phyloP scores from a whole-genome alignment of 1,284 basidiomycete species.

The Porogramme epimiltina region DNA sequence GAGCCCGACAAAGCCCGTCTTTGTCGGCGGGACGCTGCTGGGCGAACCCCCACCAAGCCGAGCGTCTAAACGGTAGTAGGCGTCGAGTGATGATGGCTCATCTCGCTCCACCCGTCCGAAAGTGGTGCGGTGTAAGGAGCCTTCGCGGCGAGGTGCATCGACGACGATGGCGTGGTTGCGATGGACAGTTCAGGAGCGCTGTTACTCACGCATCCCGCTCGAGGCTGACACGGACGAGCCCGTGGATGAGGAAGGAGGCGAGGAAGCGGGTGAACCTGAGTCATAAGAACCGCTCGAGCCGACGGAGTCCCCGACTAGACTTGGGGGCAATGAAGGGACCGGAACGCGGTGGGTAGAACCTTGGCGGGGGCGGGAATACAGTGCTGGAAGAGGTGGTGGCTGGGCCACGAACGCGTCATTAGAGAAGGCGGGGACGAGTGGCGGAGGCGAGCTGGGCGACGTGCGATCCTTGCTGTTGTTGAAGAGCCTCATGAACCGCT shows the following conservation, averaged over 20 bases:
- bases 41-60: constrained; percentile 30
- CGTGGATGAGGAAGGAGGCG: constrained; percentile 18
- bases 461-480: constrained; percentile 55
- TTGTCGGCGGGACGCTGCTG: constrained; percentile 64
- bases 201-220: constrained; percentile 16
- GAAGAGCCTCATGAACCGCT: constrained; percentile 81
- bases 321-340: constrained; percentile 40
- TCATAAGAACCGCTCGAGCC: not conserved
- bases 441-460: constrained; percentile 37
- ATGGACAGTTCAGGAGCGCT: constrained; percentile 33
- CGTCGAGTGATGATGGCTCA: constrained; percentile 22
- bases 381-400: constrained; percentile 7
- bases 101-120: constrained; percentile 22
- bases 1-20: constrained; percentile 63
- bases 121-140: constrained; percentile 20
- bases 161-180: constrained; percentile 24
- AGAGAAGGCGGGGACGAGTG: constrained; percentile 57
- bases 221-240: constrained; percentile 10
- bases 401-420: constrained; percentile 29
- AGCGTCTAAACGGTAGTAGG: constrained; percentile 20
- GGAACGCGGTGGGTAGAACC: constrained; percentile 41
- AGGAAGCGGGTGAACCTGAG: constrained; percentile 17
- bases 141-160: constrained; percentile 8
- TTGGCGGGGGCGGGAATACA: constrained; percentile 19
- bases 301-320: constrained; percentile 20